Percentiles rank a stretch among this genome's conserved stretches.
Evolutionary conservation across 768 basidiomycete genomes (phyloP).

Genomic region (Macrolepiota dolichaula): DNA sequence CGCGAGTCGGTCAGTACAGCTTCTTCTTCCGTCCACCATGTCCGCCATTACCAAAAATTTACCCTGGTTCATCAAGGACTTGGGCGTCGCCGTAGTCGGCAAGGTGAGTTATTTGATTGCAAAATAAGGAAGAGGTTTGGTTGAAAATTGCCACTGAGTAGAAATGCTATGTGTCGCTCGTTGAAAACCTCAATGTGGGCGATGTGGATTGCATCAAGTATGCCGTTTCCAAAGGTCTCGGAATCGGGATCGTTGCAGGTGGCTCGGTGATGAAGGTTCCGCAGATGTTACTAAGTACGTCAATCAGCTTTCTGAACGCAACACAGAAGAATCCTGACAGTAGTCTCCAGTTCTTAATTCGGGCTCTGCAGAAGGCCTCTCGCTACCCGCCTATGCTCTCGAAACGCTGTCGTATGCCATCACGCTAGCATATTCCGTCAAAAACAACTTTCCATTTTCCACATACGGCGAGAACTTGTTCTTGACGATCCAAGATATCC

Average conservation of each 20-base stretch:
- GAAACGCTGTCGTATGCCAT: conserved; percentile 92
- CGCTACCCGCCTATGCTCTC: conserved; percentile 80
- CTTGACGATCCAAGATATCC: conserved; percentile 82
- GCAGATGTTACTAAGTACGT: conserved; percentile 80
- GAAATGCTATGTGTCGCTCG: conserved; percentile 89
- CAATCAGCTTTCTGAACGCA: neutral
- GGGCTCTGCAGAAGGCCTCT: conserved; percentile 82
- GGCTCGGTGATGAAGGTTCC: conserved; percentile 97
- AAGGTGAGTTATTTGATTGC: neutral
- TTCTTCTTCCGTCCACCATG: conserved; percentile 1
- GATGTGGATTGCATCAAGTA: conserved; percentile 89
- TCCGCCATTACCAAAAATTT: conserved; percentile 8
- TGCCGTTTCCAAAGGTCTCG: conserved; percentile 87
- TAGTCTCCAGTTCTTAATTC: conserved; percentile 56
- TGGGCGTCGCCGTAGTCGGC: conserved; percentile 4
- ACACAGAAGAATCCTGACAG: neutral
- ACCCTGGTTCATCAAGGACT: neutral
- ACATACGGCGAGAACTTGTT: conserved; percentile 98
- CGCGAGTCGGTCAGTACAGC: neutral
- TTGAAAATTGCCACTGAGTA: conserved; percentile 22
- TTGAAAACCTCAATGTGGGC: conserved; percentile 76
- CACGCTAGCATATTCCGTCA: conserved; percentile 80
- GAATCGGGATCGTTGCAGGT: conserved; percentile 88
- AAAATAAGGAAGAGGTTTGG: neutral
- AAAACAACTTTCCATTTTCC: conserved; percentile 88